Evolutionary conservation across 257 asterid genomes (phyloP), one percentile per base, ranked within the genome.

Genomic region (Scutellaria minor): DNA sequence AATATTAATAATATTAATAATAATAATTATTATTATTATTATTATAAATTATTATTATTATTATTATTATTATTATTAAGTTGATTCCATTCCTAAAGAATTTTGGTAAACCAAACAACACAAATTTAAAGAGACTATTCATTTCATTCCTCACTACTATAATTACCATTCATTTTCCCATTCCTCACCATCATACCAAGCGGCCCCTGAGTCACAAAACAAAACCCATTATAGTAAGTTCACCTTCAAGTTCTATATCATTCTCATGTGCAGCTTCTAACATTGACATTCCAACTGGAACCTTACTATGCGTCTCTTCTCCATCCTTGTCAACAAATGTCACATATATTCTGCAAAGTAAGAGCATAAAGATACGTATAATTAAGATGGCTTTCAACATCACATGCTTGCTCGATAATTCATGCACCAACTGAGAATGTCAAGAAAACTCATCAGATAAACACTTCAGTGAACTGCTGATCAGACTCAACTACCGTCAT

Each of bases 261-360:
- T 91, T 89, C 73, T 94, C 96, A 60, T 91, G 96, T 63, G 96
- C 96, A 78, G 97, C 97, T 79, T 94, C 98, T 45, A 94, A 78
- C 89, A 94, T 91, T 6, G 98, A 94, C 88, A 83, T 91, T 77
- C 96, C 98, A 45, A 91, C 70, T 39, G 96, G 97, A 66, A 89
- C 96, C 78, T 88, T 82, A 65, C 89, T 82, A 44, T 83, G 84
- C 14, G 77, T 79, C 82, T 94, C 95, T 40, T 94, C 95, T 74
- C 96, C 98, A 80, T 94, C 96, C 80, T 91, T 89, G 81, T 89
- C 96, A 9, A 88, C 82, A 76, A 91, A 91, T 63, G 88, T 91
- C 44, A 89, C 96, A 74, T 83, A 86, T 81, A 94, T 91, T 80
- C 96, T 94, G 84, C 69, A 64, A 70, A 66, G 66, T 74, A n/a